Base-by-base conservation (phyloP, 1,284 basidiomycete genomes). In the Papiliotrema laurentii region DNA sequence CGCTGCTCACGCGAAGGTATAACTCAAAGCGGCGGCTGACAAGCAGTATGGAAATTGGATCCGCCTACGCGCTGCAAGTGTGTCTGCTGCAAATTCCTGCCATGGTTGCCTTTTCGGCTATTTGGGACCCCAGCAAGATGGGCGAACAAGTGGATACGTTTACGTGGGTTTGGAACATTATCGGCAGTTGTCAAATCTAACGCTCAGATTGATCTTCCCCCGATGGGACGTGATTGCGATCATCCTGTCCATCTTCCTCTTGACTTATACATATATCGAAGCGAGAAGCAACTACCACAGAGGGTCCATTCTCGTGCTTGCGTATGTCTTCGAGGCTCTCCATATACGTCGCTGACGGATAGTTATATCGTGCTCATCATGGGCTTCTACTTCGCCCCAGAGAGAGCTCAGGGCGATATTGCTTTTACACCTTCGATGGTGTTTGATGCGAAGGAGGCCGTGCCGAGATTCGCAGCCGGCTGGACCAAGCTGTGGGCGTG, bases 261-360 rank as follows among this genome's bases (percentile, higher is more conserved):
- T 99, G 77, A 98, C 96, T 0, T 99, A 99, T 73, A 97, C 93
- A 4, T 98, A 97, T 73, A 97, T 97, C 65, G 96, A 99, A 75
- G 91, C 93, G 18, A 87, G 89, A 74, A 88, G 87, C 62, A 98
- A 98, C 76, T 99, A 97, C 68, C 90, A 96, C 69, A 82, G 92
- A 59, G 92, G 92, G 40, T 49, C 30, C 35, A 26, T 30, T 45
- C 31, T 35, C 22, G 22, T 48, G 34, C 24, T 33, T 34, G 30
- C 45, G 37, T 34, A 18, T 19, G 45, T 40, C 6, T 24, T 19
- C 22, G 7, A 11, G 18, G 10, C 18, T 34, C 44, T 24, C 45
- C 42, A 2, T 38, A 10, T 51, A 54, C 51, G 47, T 52, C 50
- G 35, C 40, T 19, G 9, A 30, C 18, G 25, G 9, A 1, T 55